phyloP scores from a whole-genome alignment of 257 asterid genomes.

The Solanum bulbocastanum region DNA sequence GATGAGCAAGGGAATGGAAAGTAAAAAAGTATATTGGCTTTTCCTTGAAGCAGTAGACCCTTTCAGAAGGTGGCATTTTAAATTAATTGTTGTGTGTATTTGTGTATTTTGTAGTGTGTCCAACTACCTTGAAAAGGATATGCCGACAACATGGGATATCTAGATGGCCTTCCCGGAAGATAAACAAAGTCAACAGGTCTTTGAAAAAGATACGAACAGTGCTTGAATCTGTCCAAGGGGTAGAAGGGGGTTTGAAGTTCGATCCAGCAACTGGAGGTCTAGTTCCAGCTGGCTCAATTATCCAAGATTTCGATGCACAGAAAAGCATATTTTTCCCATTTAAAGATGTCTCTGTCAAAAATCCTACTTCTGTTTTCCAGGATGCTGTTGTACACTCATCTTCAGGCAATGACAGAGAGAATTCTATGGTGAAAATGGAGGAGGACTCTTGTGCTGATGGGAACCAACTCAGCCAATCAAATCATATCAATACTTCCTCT shows the following conservation, averaged over 20 bases:
- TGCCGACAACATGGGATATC: constrained; percentile 85
- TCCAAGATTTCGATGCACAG: constrained; percentile 28
- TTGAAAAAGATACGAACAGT: constrained; percentile 65
- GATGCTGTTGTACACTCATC: constrained; percentile 13
- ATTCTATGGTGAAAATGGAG: constrained; percentile 44
- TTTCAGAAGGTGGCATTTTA: not conserved
- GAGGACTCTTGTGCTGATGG: constrained; percentile 25
- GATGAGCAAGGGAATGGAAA: not conserved
- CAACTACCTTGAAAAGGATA: constrained; percentile 89
- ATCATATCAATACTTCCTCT: not conserved
- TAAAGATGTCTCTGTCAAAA: constrained; percentile 8
- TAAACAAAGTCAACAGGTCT: constrained; percentile 79
- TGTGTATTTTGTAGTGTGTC: constrained; percentile 53
- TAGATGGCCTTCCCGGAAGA: constrained; percentile 94
- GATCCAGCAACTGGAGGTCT: constrained; percentile 46
- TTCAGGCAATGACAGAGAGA: constrained; percentile 17
- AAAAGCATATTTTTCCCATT: constrained; percentile 4
- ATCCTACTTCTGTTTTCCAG: constrained; percentile 11
- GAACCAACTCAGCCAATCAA: constrained; percentile 8
- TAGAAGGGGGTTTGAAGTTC: constrained; percentile 65
- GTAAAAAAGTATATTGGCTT: not conserved
- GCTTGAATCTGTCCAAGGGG: constrained; percentile 80
- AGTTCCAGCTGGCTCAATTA: constrained; percentile 33
- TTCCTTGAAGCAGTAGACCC: not conserved
- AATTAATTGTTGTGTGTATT: not conserved